phyloP scores from a whole-genome alignment of 2,329 filamentous ascomycete genomes.

The Curvularia eragrostidis region DNA sequence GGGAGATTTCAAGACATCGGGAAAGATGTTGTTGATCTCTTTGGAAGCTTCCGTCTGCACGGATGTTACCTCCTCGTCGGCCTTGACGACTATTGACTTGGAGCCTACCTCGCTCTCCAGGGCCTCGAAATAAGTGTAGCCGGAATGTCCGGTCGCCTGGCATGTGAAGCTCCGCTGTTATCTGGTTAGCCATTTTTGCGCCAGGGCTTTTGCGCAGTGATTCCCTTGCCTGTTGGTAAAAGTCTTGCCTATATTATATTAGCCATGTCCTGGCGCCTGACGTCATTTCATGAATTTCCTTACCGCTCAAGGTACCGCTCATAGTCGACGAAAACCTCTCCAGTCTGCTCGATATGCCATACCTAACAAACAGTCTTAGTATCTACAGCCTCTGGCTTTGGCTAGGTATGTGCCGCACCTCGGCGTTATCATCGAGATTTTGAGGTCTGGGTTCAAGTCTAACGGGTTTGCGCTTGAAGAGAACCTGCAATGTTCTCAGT shows the following conservation, averaged over 20 bases:
- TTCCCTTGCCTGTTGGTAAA: slow-evolving; percentile 80
- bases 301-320: slow-evolving; percentile 86
- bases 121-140: slow-evolving; percentile 90
- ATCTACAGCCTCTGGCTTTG: slow-evolving; percentile 20
- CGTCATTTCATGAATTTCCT: slow-evolving; percentile 46
- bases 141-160: slow-evolving; percentile 92
- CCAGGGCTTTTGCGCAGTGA: neutral
- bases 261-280: slow-evolving; percentile 28
- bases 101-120: slow-evolving; percentile 82
- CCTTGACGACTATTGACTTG: slow-evolving; percentile 31
- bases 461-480: slow-evolving; percentile 96
- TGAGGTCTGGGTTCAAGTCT: slow-evolving; percentile 75
- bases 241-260: slow-evolving; percentile 73
- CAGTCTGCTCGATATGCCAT: slow-evolving; percentile 89
- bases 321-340: slow-evolving; percentile 87
- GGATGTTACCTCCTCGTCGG: slow-evolving; percentile 40
- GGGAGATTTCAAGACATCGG: slow-evolving; percentile 87
- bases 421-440: slow-evolving; percentile 79
- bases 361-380: slow-evolving; percentile 64
- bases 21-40: slow-evolving; percentile 91
- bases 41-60: slow-evolving; percentile 69
- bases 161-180: slow-evolving; percentile 85
- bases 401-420: slow-evolving; percentile 64
- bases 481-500: slow-evolving; percentile 67
- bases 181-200: slow-evolving; percentile 30